These are phyloP conservation scores for Ceriops tagal DNA, from an alignment of 345 rosid genomes.

Conservation along the genomic window DNA sequence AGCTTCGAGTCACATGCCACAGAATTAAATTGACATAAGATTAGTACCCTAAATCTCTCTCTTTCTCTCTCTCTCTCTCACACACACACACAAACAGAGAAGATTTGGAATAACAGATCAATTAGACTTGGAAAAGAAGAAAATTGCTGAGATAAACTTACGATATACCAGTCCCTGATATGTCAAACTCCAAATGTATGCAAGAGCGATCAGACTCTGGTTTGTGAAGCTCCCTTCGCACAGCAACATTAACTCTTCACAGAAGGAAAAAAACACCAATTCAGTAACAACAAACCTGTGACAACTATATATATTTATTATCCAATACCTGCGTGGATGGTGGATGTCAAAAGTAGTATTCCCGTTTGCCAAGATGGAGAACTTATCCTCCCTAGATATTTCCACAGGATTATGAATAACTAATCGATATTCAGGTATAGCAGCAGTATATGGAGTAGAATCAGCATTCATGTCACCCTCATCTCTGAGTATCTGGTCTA, in stretches of 20 bases:
- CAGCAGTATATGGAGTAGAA: constrained; percentile 86
- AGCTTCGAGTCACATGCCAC: neutral
- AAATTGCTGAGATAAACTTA: constrained; percentile 33
- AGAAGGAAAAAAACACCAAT: constrained; percentile 8
- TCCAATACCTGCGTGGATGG: constrained; percentile 77
- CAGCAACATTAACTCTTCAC: constrained; percentile 72
- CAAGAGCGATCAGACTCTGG: constrained; percentile 90
- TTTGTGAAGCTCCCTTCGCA: constrained; percentile 80
- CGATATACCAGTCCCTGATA: constrained; percentile 63
- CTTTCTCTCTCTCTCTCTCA: no score
- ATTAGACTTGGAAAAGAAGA: no score
- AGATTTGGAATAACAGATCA: no score
- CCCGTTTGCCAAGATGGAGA: constrained; percentile 52
- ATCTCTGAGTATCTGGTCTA: constrained; percentile 72
- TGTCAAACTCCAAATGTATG: constrained; percentile 90
- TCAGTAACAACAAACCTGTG: constrained; percentile 20
- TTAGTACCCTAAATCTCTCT: no score
- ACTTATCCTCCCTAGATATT: constrained; percentile 32
- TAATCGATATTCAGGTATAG: constrained; percentile 76
- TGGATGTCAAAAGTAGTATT: constrained; percentile 62
- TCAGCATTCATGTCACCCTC: constrained; percentile 64
- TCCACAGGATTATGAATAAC: constrained; percentile 55
- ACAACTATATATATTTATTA: constrained; percentile 1
- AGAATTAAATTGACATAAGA: neutral
- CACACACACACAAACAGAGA: no score